A percentile compares a stretch with the other conserved stretches of the same genome.
These are phyloP conservation scores for Jatropha multifida DNA, from an alignment of 441 rosid species.

Conservation along the genomic window DNA sequence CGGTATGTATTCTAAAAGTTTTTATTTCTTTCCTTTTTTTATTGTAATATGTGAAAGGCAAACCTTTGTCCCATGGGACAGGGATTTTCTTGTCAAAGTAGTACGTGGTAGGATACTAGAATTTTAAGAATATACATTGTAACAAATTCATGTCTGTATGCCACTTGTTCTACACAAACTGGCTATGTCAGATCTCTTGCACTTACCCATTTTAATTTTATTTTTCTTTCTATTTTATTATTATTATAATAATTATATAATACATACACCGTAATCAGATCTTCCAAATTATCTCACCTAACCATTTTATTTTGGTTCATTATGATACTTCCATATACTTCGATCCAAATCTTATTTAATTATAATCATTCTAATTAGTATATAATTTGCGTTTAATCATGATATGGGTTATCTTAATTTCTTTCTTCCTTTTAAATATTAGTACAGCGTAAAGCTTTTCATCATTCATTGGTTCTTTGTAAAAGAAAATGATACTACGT, in stretches of 20 bases:
- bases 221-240: too few relatives aligned
- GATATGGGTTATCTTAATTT: neutral
- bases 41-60: slow-evolving; percentile 1
- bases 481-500: neutral
- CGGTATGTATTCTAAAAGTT: neutral
- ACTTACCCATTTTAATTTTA: neutral
- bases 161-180: slow-evolving; percentile 5
- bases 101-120: neutral
- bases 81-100: neutral
- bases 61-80: neutral
- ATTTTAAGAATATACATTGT: neutral
- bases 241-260: too few relatives aligned
- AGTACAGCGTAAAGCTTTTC: too few relatives aligned
- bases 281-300: slow-evolving; percentile 10
- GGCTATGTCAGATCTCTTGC: neutral
- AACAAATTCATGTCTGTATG: neutral
- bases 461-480: neutral
- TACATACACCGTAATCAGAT: neutral
- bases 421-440: too few relatives aligned
- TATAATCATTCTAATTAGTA: neutral
- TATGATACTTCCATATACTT: neutral
- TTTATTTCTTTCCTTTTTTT: neutral
- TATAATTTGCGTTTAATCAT: neutral
- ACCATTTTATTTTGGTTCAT: neutral
- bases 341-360: neutral